Conservation (phyloP, 2,329 filamentous ascomycete species). For the Colletotrichum abscissum region DNA sequence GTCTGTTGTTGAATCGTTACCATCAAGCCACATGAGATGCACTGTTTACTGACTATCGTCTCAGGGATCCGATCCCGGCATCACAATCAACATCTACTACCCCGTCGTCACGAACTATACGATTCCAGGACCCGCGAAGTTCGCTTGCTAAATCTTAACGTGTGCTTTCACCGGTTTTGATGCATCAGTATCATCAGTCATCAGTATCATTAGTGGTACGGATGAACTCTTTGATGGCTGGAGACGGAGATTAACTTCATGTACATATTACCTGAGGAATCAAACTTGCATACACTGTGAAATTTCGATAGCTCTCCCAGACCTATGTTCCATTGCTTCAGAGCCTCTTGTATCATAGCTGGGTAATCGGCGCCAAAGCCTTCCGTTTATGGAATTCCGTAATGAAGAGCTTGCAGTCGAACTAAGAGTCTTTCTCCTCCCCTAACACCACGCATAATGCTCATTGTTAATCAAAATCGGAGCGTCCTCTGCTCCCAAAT, state of each 20-base stretch:
- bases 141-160: slow-evolving; percentile 36
- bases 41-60: background rate
- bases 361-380: no score
- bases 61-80: slow-evolving; percentile 45
- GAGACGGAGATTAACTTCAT: no score
- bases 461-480: background rate
- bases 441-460: background rate
- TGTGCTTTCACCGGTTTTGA: background rate
- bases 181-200: background rate
- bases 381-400: no score
- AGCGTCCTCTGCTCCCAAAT: background rate
- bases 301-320: no score
- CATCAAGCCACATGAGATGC: background rate
- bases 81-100: slow-evolving; percentile 51
- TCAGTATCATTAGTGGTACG: background rate
- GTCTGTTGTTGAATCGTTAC: slow-evolving; percentile 5
- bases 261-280: no score
- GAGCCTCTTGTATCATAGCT: no score
- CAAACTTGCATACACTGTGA: no score
- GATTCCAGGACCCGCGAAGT: slow-evolving; percentile 40
- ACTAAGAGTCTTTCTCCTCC: background rate
- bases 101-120: slow-evolving; percentile 40
- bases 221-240: background rate
- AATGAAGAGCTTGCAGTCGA: no score
- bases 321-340: no score